Evolutionary conservation across 208 protist genomes (phyloP).

Genomic region (Spongospora subterranea): DNA sequence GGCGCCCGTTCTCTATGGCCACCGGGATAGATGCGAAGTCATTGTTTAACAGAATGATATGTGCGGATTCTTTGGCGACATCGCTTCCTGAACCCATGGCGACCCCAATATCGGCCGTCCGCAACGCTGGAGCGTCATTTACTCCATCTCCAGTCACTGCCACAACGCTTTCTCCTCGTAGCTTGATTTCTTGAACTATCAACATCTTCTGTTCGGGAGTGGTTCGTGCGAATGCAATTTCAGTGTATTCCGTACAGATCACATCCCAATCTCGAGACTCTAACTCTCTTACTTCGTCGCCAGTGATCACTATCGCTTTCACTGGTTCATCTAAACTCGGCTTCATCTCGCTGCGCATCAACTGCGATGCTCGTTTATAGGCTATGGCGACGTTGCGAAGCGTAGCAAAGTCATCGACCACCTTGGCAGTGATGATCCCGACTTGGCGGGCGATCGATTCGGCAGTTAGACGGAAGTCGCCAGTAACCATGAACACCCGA

Average conservation of each 20-base stretch:
- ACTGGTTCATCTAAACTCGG: background rate
- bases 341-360: background rate
- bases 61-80: slow-evolving; percentile 81
- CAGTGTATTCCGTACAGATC: background rate
- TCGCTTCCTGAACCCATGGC: slow-evolving; percentile 90
- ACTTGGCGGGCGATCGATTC: slow-evolving; percentile 67
- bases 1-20: slow-evolving; percentile 82
- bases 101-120: slow-evolving; percentile 93
- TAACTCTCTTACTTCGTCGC: background rate
- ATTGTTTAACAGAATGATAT: slow-evolving; percentile 94
- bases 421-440: slow-evolving; percentile 28
- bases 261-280: background rate
- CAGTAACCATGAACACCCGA: slow-evolving; percentile 84
- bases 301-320: background rate
- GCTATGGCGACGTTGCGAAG: background rate
- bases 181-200: slow-evolving; percentile 66
- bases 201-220: slow-evolving; percentile 84
- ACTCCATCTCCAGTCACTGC: slow-evolving; percentile 80
- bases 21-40: slow-evolving; percentile 95
- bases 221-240: slow-evolving; percentile 84
- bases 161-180: slow-evolving; percentile 58
- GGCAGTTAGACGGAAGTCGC: background rate
- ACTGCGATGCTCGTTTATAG: background rate
- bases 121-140: slow-evolving; percentile 93
- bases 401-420: background rate